Percentiles rank a stretch among this genome's conserved stretches.
Evolutionary conservation across 352 stramenopile species (phyloP).

Genomic region (Phytopythium delawarense): DNA sequence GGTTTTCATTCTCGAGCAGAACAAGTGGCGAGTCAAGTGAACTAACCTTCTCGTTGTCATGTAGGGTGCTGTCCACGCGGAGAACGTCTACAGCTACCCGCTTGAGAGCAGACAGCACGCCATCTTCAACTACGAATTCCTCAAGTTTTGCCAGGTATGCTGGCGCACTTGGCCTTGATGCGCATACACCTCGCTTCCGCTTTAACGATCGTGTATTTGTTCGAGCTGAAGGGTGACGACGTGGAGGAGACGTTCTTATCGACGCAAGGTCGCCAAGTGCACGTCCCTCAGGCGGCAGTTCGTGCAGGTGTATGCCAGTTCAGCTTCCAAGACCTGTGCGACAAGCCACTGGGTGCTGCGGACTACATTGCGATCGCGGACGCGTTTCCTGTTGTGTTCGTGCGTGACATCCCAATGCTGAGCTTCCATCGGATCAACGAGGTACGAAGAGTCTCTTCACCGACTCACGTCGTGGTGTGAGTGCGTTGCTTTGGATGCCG

Average conservation of each 20-base stretch:
- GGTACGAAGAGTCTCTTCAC: conserved; percentile 16
- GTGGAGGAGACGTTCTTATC: conserved; percentile 43
- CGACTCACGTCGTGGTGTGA: background rate
- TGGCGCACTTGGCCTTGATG: background rate
- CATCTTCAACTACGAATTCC: conserved; percentile 70
- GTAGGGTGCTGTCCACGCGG: conserved; percentile 37
- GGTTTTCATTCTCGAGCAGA: background rate
- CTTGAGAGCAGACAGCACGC: conserved; percentile 41
- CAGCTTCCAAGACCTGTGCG: conserved; percentile 96
- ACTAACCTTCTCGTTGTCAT: background rate
- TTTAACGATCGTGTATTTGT: background rate
- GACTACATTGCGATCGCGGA: conserved; percentile 95
- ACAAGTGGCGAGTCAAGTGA: background rate
- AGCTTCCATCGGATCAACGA: conserved; percentile 88
- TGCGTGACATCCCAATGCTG: conserved; percentile 90
- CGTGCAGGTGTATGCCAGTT: conserved; percentile 77
- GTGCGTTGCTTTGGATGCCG: background rate
- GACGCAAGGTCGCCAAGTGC: conserved; percentile 67
- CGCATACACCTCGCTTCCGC: background rate
- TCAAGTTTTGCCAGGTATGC: conserved; percentile 38
- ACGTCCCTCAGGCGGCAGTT: conserved; percentile 52
- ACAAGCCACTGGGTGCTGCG: conserved; percentile 87
- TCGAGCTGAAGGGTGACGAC: conserved; percentile 25
- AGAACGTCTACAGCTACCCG: conserved; percentile 72
- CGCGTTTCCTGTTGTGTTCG: conserved; percentile 83